These are phyloP conservation scores for Iris macrosiphon DNA, from an alignment of 106 monocot species.

Conservation along the genomic window DNA sequence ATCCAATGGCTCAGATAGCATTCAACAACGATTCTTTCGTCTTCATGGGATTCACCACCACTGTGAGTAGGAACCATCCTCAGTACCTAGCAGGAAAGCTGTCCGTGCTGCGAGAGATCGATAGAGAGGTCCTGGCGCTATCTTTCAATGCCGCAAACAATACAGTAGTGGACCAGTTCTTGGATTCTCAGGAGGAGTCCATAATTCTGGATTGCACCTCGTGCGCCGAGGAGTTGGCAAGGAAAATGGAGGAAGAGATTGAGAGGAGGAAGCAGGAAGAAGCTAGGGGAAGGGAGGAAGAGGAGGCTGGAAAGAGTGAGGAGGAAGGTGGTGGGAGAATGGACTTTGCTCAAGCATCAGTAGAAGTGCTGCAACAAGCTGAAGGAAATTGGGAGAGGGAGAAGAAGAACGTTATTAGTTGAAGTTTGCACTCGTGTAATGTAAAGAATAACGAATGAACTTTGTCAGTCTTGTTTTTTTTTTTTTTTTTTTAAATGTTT, in stretches of 20 bases:
- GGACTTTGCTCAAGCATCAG: too few species aligned
- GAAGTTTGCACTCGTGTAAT: too few species aligned
- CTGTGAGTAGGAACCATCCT: conserved; percentile 37
- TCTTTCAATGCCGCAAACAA: conserved; percentile 30
- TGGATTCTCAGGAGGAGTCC: conserved; percentile 25
- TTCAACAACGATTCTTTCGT: conserved; percentile 63
- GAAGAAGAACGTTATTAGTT: too few species aligned
- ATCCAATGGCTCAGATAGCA: conserved; percentile 74
- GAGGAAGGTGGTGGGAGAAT: too few species aligned
- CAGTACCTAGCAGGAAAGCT: conserved; percentile 56
- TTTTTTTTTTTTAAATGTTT: too few species aligned
- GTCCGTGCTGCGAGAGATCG: conserved; percentile 32
- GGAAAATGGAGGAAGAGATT: conserved; percentile 19
- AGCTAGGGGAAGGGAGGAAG: conserved; percentile 1
- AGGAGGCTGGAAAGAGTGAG: conserved; percentile 1
- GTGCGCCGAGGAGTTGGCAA: conserved; percentile 53
- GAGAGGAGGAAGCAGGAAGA: conserved; percentile 13
- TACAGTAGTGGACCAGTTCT: conserved; percentile 20
- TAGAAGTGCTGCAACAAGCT: too few species aligned
- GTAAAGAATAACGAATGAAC: too few species aligned
- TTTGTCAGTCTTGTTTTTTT: too few species aligned
- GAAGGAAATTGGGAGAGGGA: too few species aligned
- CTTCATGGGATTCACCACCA: conserved; percentile 62
- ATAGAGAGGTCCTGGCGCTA: conserved; percentile 36
- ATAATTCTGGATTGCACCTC: conserved; percentile 51